These are phyloP conservation scores for Periconia sp. DNA, from an alignment of 2,329 filamentous ascomycete species.

Conservation along the genomic window DNA sequence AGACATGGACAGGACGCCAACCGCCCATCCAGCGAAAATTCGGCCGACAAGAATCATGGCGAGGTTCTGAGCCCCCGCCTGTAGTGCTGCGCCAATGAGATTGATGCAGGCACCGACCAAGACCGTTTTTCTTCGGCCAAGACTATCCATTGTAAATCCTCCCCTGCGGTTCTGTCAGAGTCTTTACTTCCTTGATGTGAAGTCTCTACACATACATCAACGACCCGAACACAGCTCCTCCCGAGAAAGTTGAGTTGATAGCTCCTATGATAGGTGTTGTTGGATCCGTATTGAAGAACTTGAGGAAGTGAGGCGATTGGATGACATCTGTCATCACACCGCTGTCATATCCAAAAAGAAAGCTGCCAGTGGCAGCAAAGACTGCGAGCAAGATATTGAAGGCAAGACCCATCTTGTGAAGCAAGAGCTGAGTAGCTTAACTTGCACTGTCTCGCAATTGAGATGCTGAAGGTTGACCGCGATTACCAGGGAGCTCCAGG, in stretches of 20 bases:
- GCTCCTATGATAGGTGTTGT: slow-evolving; percentile 63
- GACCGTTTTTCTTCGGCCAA: slow-evolving; percentile 66
- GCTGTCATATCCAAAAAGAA: slow-evolving; percentile 50
- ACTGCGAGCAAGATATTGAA: slow-evolving; percentile 52
- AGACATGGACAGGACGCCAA: slow-evolving; percentile 64
- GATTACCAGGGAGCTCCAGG: not conserved
- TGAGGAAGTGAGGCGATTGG: slow-evolving; percentile 61
- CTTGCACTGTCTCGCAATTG: too few relatives aligned
- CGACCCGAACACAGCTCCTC: slow-evolving; percentile 62
- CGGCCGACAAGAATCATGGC: slow-evolving; percentile 65
- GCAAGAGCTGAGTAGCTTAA: not conserved
- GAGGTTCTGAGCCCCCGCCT: slow-evolving; percentile 62
- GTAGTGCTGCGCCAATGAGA: slow-evolving; percentile 63
- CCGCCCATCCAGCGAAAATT: slow-evolving; percentile 64
- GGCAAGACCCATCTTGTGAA: slow-evolving; percentile 46
- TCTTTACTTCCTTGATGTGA: not conserved
- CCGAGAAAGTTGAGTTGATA: slow-evolving; percentile 68
- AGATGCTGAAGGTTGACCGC: not conserved
- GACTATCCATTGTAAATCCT: slow-evolving; percentile 65
- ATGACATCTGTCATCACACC: slow-evolving; percentile 59
- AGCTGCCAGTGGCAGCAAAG: slow-evolving; percentile 53
- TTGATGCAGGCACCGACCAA: slow-evolving; percentile 66
- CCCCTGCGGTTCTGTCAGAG: slow-evolving; percentile 35
- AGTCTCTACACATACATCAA: slow-evolving; percentile 47
- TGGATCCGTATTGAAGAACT: slow-evolving; percentile 61